phyloP scores from a whole-genome alignment of 345 rosid species.

The Kandelia obovata region DNA sequence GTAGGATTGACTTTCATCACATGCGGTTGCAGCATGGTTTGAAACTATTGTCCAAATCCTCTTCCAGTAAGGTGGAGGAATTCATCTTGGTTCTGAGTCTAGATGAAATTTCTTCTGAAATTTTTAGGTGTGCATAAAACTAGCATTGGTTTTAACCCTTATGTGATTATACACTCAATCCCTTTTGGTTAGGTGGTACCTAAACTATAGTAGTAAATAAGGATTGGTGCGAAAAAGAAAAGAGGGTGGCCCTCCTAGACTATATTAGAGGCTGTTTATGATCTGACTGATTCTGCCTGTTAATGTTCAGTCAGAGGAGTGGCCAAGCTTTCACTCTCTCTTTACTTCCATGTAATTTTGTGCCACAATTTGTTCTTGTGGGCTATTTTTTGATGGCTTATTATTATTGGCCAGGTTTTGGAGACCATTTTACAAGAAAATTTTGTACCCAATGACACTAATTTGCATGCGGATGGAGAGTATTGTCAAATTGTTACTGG shows the following conservation, averaged over 20 bases:
- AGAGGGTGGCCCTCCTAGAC: no score
- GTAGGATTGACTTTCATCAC: background rate
- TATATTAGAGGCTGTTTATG: no score
- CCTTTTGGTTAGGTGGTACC: no score
- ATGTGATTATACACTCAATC: no score
- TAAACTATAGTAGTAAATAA: no score
- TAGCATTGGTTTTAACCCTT: no score
- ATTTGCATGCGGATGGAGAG: constrained; percentile 59
- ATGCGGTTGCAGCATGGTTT: background rate
- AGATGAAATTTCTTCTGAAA: no score
- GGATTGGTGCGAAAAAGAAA: no score
- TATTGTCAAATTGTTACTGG: constrained; percentile 89
- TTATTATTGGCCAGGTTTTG: constrained; percentile 55
- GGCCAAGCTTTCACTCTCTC: no score
- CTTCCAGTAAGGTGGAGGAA: background rate
- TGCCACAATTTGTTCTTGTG: background rate
- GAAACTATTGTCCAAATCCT: background rate
- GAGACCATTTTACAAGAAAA: constrained; percentile 66
- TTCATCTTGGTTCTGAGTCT: background rate
- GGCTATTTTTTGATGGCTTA: constrained; percentile 2
- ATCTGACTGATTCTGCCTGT: no score
- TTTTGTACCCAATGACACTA: constrained; percentile 88
- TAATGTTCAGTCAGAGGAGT: background rate
- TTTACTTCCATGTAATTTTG: no score
- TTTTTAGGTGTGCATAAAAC: no score